Percentiles rank a stretch among this genome's conserved stretches.
Conservation (phyloP, 2,329 filamentous ascomycete species). For the Furcasterigmium furcatum region DNA sequence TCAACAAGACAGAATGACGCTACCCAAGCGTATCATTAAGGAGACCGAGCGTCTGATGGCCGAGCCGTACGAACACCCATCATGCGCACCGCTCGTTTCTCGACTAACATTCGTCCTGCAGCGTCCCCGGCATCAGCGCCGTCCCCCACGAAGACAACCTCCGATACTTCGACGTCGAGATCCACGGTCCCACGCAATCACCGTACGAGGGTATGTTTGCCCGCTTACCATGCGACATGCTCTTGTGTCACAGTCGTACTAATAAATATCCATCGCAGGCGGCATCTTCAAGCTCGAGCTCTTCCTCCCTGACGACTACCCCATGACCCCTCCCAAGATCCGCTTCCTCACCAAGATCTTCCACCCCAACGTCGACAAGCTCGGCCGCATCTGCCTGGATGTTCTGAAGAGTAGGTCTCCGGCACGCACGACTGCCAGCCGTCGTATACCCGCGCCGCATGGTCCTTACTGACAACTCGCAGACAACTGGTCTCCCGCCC, state of each 20-base stretch:
- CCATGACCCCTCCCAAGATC: conserved; percentile 98
- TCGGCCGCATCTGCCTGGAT: conserved; percentile 94
- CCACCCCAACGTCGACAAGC: conserved; percentile 97
- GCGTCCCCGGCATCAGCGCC: conserved; percentile 93
- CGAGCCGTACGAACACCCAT: conserved; percentile 69
- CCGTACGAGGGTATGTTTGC: conserved; percentile 79
- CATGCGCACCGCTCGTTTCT: background rate
- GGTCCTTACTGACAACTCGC: conserved; percentile 7
- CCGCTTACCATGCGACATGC: background rate
- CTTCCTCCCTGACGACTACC: conserved; percentile 97
- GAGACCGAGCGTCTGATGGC: conserved; percentile 97
- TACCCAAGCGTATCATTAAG: conserved; percentile 97
- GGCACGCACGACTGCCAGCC: conserved; percentile 3
- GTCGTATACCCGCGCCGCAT: no score
- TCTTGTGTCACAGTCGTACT: background rate
- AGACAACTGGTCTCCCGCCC: conserved; percentile 98
- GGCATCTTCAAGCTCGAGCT: conserved; percentile 96
- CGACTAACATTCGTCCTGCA: conserved; percentile 31
- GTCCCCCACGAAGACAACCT: conserved; percentile 96
- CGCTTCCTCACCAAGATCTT: conserved; percentile 99
- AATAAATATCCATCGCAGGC: no score
- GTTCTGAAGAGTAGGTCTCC: conserved; percentile 80
- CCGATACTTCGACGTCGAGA: conserved; percentile 96
- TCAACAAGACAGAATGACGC: conserved; percentile 50
- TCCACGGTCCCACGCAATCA: conserved; percentile 86